Evolutionary conservation across 2,329 filamentous ascomycete genomes (phyloP).

Genomic region (Moelleriella libera): DNA sequence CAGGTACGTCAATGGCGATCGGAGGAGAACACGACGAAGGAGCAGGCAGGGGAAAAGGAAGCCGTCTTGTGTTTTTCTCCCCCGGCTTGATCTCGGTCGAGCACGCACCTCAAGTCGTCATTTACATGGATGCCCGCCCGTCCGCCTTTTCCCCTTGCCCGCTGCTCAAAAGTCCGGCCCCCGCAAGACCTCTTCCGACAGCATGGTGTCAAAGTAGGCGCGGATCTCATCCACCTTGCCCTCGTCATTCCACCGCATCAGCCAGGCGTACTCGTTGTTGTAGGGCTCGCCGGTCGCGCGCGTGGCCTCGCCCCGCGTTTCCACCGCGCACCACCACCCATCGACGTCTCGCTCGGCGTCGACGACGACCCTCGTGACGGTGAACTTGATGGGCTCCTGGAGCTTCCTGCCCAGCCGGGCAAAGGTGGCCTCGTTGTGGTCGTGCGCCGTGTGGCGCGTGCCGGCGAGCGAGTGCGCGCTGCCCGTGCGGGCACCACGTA

Average conservation of each 20-base stretch:
- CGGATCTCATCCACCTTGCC: conserved; percentile 11
- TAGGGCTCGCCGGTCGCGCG: conserved; percentile 8
- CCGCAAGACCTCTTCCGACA: conserved; percentile 8
- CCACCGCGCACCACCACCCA: conserved; percentile 11
- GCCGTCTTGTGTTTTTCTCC: no score
- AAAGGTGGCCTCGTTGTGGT: conserved; percentile 8
- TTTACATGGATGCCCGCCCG: neutral
- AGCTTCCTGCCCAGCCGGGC: conserved; percentile 8
- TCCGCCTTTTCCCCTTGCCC: neutral
- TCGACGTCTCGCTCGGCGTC: conserved; percentile 8
- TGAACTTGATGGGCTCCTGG: conserved; percentile 9
- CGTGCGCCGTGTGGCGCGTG: conserved; percentile 6
- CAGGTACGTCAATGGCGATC: no score
- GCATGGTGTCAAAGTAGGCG: conserved; percentile 11
- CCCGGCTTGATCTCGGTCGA: no score
- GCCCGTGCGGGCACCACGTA: conserved; percentile 11
- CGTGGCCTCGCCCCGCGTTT: conserved; percentile 8
- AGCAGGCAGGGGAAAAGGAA: no score
- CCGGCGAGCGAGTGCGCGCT: conserved; percentile 11
- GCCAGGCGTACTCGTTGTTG: conserved; percentile 12
- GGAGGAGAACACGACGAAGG: no score
- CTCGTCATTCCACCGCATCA: conserved; percentile 10
- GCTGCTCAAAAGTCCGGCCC: neutral
- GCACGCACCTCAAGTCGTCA: no score
- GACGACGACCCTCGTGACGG: conserved; percentile 8